Percentiles rank a stretch among this genome's conserved stretches.
Conservation (phyloP, 345 rosid genomes). For the Salix arbutifolia region DNA sequence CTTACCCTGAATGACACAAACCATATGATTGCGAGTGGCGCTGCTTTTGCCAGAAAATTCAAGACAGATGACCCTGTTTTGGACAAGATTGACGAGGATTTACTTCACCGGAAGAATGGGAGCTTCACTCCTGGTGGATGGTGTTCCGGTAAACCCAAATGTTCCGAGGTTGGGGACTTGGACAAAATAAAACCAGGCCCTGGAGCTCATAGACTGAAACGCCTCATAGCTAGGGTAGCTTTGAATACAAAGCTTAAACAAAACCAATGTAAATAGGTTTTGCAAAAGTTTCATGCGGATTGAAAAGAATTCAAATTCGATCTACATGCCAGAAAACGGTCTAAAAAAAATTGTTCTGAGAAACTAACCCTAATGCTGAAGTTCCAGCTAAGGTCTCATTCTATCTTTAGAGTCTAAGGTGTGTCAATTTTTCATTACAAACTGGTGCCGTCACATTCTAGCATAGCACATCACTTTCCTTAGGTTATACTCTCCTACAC, state of each 20-base stretch:
- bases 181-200: constrained; percentile 63
- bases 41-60: constrained; percentile 91
- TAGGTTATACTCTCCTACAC: neutral
- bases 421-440: neutral
- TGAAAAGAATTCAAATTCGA: neutral
- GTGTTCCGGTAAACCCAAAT: constrained; percentile 71
- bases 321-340: neutral
- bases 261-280: constrained; percentile 70
- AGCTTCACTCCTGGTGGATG: constrained; percentile 93
- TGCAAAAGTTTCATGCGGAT: neutral
- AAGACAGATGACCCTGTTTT: constrained; percentile 48
- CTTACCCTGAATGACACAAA: constrained; percentile 66
- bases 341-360: neutral
- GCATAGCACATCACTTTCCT: neutral
- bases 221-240: constrained; percentile 53
- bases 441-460: neutral
- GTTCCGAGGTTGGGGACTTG: constrained; percentile 63
- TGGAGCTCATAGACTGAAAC: constrained; percentile 65
- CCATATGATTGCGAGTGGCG: constrained; percentile 67
- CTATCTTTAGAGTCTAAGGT: constrained; percentile 1
- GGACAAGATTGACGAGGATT: constrained; percentile 63
- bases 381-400: neutral
- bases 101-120: constrained; percentile 54
- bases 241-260: constrained; percentile 38
- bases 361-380: neutral